Base-by-base conservation (phyloP, 1,284 basidiomycete species). In the Rhizoctonia solani region DNA sequence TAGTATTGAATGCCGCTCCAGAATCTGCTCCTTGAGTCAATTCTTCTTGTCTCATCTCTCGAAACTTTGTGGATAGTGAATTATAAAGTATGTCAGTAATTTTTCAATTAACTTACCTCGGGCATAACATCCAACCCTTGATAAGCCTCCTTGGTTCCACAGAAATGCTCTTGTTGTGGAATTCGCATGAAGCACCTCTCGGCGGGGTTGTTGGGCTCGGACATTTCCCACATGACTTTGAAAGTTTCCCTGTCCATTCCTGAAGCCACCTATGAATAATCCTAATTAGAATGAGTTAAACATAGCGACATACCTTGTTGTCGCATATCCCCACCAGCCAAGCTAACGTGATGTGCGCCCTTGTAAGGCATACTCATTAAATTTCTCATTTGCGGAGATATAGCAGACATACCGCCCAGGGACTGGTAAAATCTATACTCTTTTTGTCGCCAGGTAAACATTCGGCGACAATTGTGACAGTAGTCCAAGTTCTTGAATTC, bases 231-330 rank as follows among this genome's bases (percentile, higher is more conserved):
- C 81, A 92, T 85, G 1, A 77, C 80, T 19, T 83, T 74, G 76
- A 92, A 92, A 0, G 90, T 92, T 67, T 86, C 87, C 68, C 81
- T 76, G 73, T 92, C 88, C 66, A 90, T 79, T n/a, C 79, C 88
- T 90, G 69, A 27, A n/a, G n/a, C n/a, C n/a, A n/a, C n/a, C n/a
- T n/a, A 21, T 11, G 23, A 53, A 29, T 54, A 19, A 50, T n/a
- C 5, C 19, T 50, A 50, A 23, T 23, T 32, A 14, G 21, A 5
- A 50, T 4, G 2, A 25, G n/a, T 25, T 13, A 25, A 25, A 25
- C 23, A 39, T 39, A 50, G 23, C 47, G 47, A 71, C 90, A 11
- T 68, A 86, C 87, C 78, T 73, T 81, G 80, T 72, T 85, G 84
- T 27, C 76, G 76, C 1, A 72, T 74, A 70, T 87, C 83, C 11